Percentiles rank a stretch among this genome's conserved stretches.
phyloP scores from a whole-genome alignment of 2,329 filamentous ascomycete genomes.

The Knoxdaviesia capensis region DNA sequence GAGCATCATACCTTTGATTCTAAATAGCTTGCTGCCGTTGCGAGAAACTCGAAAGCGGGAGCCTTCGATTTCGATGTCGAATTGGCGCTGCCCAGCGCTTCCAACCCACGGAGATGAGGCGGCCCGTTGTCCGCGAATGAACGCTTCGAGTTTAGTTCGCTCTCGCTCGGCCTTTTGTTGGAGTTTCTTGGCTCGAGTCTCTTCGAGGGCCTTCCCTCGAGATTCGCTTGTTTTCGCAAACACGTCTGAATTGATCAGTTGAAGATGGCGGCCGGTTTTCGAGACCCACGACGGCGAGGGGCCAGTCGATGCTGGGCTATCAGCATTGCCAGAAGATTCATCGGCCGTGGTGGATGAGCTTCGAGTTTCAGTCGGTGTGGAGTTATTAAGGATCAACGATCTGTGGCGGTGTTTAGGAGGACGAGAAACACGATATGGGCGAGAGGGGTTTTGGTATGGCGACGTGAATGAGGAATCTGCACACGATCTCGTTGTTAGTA shows the following conservation, averaged over 20 bases:
- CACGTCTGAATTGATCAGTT: constrained; percentile 63
- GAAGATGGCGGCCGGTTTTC: constrained; percentile 56
- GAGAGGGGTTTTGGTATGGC: no score
- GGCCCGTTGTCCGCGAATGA: constrained; percentile 5
- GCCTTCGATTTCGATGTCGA: constrained; percentile 31
- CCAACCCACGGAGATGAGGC: constrained; percentile 5
- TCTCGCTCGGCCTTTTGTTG: constrained; percentile 33
- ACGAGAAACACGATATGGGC: no score
- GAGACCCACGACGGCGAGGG: constrained; percentile 34
- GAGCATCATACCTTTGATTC: constrained; percentile 38
- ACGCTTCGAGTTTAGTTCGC: constrained; percentile 30
- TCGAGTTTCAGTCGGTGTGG: constrained; percentile 5
- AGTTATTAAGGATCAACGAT: constrained; percentile 43
- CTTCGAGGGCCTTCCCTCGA: constrained; percentile 50
- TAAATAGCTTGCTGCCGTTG: constrained; percentile 66
- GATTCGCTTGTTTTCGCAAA: constrained; percentile 55
- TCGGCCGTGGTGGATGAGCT: no score
- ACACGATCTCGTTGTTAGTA: no score
- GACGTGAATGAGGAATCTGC: no score
- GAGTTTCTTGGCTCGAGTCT: constrained; percentile 39
- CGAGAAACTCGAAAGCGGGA: constrained; percentile 54
- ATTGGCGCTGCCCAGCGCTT: constrained; percentile 12
- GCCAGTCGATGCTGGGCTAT: no score
- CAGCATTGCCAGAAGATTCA: no score
- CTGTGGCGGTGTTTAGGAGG: constrained; percentile 19